Evolutionary conservation across 2,329 filamentous ascomycete genomes (phyloP), one percentile per base, ranked within the genome.

Genomic region (Fusarium armeniacum): DNA sequence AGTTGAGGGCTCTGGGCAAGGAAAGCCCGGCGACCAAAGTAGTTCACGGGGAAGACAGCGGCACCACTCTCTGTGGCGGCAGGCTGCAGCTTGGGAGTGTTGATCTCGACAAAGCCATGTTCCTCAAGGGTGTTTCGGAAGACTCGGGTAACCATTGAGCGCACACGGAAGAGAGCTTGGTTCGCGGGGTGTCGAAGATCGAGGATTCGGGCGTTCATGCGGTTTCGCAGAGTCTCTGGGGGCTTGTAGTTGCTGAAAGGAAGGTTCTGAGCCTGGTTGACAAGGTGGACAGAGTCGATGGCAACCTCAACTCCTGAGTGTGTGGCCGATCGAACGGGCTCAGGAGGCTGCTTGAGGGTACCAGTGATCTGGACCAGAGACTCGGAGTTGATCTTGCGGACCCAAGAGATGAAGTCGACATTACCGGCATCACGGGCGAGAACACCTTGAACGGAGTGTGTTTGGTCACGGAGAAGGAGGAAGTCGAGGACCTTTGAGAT

Each of bases 1-100:
- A 98, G 81, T 79, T 98, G 94, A 9, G 94, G 94, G 66, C 93
- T 97, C 81, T 98, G 94, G 0, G 94, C 94, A 16, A 98, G 82
- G 83, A 96, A 98, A 5, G 94, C 94, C 22, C 88, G 88, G 54
- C 94, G 89, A 32, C 90, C 92, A 81, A 98, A 98, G 82, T 98
- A 98, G 76, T 96, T 92, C 50, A 97, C 89, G 77, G 93, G 90
- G 84, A 98, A 98, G 7, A 98, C 94, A 69, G 93, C 93, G 16
- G 94, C 91, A 47, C 94, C 94, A 47, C 93, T 97, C 79, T 98
- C 94, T 1, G 94, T 97, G 2, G 94, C 94, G 15, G 92, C 90
- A 3, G 93, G 93, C 82, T 97, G 93, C 44, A 98, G 84, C 81
- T 97, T 98, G 3, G 94, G 94, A 0, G 93, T 97, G 77, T 97